phyloP scores from a whole-genome alignment of 768 basidiomycete genomes.

The Leccinum longicurvipes region DNA sequence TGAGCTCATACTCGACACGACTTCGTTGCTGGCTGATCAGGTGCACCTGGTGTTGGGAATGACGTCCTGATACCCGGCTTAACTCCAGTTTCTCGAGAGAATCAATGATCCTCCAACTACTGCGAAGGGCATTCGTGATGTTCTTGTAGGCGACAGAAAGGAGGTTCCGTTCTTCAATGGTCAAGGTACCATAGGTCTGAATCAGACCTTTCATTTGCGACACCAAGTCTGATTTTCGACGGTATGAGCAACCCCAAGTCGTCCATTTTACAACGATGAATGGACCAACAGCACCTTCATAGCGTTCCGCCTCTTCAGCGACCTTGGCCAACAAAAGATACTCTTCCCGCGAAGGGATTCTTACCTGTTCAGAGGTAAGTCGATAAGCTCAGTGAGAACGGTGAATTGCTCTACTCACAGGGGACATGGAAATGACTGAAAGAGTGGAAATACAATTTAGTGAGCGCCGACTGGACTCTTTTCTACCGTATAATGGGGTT shows the following conservation, averaged over 20 bases:
- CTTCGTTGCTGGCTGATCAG: conserved; percentile 72
- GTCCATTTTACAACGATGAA: not conserved
- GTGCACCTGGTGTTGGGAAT: conserved; percentile 43
- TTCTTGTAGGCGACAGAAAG: conserved; percentile 92
- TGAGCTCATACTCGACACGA: conserved; percentile 74
- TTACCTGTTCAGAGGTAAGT: conserved; percentile 21
- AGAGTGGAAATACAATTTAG: conserved; percentile 7
- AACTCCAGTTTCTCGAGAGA: conserved; percentile 63
- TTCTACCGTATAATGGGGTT: conserved; percentile 30
- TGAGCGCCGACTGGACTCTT: conserved; percentile 15
- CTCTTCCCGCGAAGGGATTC: conserved; percentile 37
- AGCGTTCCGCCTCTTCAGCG: conserved; percentile 85
- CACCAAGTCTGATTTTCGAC: conserved; percentile 58
- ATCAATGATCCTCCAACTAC: conserved; percentile 81
- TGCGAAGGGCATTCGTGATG: conserved; percentile 76
- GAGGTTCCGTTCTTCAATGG: conserved; percentile 83
- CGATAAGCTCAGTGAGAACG: not conserved
- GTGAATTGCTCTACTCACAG: conserved; percentile 21
- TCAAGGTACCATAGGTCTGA: conserved; percentile 63
- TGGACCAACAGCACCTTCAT: conserved; percentile 57
- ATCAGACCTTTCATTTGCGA: conserved; percentile 74
- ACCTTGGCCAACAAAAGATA: conserved; percentile 69
- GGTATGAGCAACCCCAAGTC: conserved; percentile 15
- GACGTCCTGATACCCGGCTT: conserved; percentile 29
- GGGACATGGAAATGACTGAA: conserved; percentile 23